These are phyloP conservation scores for Picochlorum sp. DNA, from an alignment of 139 green algal species.

Conservation along the genomic window DNA sequence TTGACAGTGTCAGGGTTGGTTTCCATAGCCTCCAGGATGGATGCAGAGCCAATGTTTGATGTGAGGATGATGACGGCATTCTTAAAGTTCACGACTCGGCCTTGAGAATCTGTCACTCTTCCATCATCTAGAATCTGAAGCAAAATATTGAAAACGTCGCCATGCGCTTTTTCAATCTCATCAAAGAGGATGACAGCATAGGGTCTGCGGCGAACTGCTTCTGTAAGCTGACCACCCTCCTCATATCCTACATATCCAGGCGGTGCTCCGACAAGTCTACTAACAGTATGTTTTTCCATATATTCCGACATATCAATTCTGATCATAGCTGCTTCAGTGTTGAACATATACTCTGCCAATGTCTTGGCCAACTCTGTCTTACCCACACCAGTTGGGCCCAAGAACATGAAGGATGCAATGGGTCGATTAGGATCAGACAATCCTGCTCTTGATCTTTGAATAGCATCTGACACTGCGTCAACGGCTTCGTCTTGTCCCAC, in stretches of 20 bases:
- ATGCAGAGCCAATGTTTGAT: constrained; percentile 81
- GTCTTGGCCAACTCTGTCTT: constrained; percentile 98
- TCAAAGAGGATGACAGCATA: constrained; percentile 56
- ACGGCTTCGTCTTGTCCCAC: constrained; percentile 86
- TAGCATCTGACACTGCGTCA: constrained; percentile 74
- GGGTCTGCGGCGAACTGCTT: constrained; percentile 56
- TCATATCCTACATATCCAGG: constrained; percentile 95
- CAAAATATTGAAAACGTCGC: constrained; percentile 83
- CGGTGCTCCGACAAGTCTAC: constrained; percentile 79
- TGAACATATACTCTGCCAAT: constrained; percentile 65
- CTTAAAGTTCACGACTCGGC: constrained; percentile 88
- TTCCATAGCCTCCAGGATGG: constrained; percentile 56
- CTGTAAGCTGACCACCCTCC: constrained; percentile 94
- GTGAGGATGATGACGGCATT: constrained; percentile 41
- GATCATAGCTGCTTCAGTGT: constrained; percentile 53
- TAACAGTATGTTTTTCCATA: constrained; percentile 88
- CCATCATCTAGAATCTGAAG: constrained; percentile 79
- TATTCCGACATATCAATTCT: constrained; percentile 98
- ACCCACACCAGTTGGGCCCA: constrained; percentile 94
- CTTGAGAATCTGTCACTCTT: constrained; percentile 76
- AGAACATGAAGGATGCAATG: constrained; percentile 97
- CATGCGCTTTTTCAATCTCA: constrained; percentile 72
- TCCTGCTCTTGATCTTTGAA: constrained; percentile 86
- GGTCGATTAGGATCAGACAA: constrained; percentile 87
- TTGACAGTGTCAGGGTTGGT: constrained; percentile 26